phyloP scores from a whole-genome alignment of 176 grass and related monocot genomes.

The Saccharum spontaneum region DNA sequence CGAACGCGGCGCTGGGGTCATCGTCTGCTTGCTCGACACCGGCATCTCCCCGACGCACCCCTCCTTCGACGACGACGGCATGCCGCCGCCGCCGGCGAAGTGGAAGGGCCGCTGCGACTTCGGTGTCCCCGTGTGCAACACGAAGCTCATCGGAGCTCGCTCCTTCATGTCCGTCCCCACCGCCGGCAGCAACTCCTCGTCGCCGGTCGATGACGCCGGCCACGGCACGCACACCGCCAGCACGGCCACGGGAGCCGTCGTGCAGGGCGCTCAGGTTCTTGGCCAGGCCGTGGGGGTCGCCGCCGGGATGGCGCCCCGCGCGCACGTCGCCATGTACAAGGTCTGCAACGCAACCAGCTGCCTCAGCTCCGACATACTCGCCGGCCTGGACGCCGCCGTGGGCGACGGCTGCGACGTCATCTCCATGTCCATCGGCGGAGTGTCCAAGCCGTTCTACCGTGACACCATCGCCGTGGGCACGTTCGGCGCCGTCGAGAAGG shows the following conservation, averaged over 20 bases:
- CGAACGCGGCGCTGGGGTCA: neutral
- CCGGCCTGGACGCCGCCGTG: neutral
- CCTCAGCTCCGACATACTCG: neutral
- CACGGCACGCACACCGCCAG: neutral
- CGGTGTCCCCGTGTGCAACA: constrained; percentile 54
- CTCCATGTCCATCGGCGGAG: neutral
- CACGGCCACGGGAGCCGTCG: neutral
- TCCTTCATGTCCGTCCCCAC: constrained; percentile 26
- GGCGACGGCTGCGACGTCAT: neutral
- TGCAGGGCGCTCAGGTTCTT: neutral
- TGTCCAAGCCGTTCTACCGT: neutral
- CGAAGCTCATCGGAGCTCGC: constrained; percentile 72
- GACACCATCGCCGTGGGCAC: neutral
- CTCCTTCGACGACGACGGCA: neutral
- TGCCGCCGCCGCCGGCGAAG: neutral
- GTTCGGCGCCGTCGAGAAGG: neutral
- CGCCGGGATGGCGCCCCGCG: constrained; percentile 6
- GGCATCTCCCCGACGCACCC: neutral
- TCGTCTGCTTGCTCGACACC: neutral
- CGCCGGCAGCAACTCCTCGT: neutral
- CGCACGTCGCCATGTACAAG: constrained; percentile 68
- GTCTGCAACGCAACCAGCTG: constrained; percentile 18
- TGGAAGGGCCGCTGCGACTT: constrained; percentile 1
- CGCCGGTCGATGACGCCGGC: neutral
- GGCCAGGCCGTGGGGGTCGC: neutral